Evolutionary conservation across 1,284 basidiomycete genomes (phyloP).

Genomic region (Malassezia furfur): DNA sequence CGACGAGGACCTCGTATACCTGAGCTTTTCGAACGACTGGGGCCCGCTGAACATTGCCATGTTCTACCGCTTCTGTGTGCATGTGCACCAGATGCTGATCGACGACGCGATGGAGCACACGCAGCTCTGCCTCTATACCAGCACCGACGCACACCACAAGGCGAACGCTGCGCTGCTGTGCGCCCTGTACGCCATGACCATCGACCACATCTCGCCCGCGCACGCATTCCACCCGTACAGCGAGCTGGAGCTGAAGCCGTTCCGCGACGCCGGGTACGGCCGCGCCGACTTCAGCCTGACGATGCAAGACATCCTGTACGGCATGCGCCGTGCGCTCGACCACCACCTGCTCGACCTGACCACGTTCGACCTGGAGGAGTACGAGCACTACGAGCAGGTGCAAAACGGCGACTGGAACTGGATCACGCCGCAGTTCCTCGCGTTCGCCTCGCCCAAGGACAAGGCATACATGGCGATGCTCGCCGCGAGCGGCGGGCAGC

Average conservation of each 20-base stretch:
- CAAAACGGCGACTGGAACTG: conserved; percentile 83
- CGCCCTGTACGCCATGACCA: conserved; percentile 80
- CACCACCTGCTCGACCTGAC: conserved; percentile 81
- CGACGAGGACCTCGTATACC: conserved; percentile 82
- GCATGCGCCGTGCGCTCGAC: conserved; percentile 85
- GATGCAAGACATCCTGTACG: conserved; percentile 81
- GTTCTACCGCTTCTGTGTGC: conserved; percentile 69
- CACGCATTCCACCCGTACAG: conserved; percentile 73
- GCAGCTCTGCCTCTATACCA: conserved; percentile 79
- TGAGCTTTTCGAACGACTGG: conserved; percentile 62
- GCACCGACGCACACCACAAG: conserved; percentile 71
- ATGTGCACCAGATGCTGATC: conserved; percentile 53
- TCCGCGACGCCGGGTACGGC: conserved; percentile 88
- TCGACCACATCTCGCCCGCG: conserved; percentile 81
- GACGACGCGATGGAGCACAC: conserved; percentile 45
- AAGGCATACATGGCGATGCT: conserved; percentile 37
- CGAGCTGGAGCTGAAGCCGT: conserved; percentile 64
- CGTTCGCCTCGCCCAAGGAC: conserved; percentile 75
- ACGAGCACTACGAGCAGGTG: conserved; percentile 66
- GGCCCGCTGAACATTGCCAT: conserved; percentile 58
- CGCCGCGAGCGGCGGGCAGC: conserved; percentile 44
- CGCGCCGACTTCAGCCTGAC: conserved; percentile 83
- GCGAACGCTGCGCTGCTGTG: conserved; percentile 87
- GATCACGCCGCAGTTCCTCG: conserved; percentile 60
- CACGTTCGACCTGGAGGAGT: conserved; percentile 71